phyloP scores from a whole-genome alignment of 352 stramenopile species.

The Globisporangium rhizosaccharum region DNA sequence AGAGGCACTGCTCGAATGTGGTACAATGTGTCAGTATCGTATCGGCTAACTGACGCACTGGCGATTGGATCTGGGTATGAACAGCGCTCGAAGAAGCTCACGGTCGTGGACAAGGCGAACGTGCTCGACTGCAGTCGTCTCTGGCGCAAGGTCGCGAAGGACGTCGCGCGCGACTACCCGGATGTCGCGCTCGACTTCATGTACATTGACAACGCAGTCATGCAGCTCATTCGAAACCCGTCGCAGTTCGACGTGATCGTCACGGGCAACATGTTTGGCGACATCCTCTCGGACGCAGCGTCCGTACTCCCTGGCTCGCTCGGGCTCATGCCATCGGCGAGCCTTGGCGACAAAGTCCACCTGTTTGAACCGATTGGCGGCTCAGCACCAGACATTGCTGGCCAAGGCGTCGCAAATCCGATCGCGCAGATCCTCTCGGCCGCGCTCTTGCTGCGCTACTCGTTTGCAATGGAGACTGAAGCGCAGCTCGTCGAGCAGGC shows the following conservation, averaged over 20 bases:
- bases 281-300: slow-evolving; percentile 98
- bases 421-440: slow-evolving; percentile 97
- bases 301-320: slow-evolving; percentile 97
- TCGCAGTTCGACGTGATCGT: slow-evolving; percentile 99
- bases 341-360: slow-evolving; percentile 84
- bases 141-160: slow-evolving; percentile 91
- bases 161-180: slow-evolving; percentile 87
- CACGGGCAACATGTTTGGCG: slow-evolving; percentile 99
- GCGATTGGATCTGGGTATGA: no score
- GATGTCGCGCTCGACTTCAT: slow-evolving; percentile 96
- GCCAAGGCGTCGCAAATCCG: slow-evolving; percentile 95
- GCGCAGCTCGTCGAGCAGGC: slow-evolving; percentile 77
- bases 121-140: slow-evolving; percentile 95
- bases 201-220: slow-evolving; percentile 99
- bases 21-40: not conserved
- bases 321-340: slow-evolving; percentile 98
- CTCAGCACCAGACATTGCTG: slow-evolving; percentile 97
- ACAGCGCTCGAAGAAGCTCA: slow-evolving; percentile 94
- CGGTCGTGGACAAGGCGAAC: slow-evolving; percentile 99
- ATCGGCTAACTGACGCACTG: no score
- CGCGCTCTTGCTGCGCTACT: slow-evolving; percentile 96
- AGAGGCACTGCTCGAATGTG: not conserved
- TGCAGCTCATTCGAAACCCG: slow-evolving; percentile 97
- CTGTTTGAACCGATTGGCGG: slow-evolving; percentile 98
- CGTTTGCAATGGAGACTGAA: slow-evolving; percentile 77